These are phyloP conservation scores for Whalleya microplaca DNA, from an alignment of 2,329 filamentous ascomycete genomes.

Conservation along the genomic window DNA sequence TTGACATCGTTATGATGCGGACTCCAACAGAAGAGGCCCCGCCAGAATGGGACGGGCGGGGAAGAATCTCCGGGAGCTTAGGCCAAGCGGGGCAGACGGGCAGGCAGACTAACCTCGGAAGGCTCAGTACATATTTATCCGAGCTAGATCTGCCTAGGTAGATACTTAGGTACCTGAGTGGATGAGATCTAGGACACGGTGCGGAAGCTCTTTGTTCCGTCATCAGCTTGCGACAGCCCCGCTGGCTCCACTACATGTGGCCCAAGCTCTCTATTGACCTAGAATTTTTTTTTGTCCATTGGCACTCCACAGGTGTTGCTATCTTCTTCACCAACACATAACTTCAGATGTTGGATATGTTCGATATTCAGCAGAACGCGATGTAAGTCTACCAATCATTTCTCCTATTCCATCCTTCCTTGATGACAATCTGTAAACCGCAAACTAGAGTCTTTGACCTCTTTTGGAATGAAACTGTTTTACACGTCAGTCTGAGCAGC, in stretches of 20 bases:
- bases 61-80: constrained; percentile 3
- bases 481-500: constrained; percentile 90
- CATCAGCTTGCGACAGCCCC: background rate
- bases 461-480: constrained; percentile 83
- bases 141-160: background rate
- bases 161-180: too few species aligned
- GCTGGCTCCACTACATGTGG: constrained; percentile 1
- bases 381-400: constrained; percentile 22
- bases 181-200: too few species aligned
- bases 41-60: background rate
- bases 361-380: background rate
- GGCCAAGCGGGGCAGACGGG: constrained; percentile 6
- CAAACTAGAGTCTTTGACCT: constrained; percentile 93
- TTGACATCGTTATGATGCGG: constrained; percentile 26
- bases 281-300: constrained; percentile 21
- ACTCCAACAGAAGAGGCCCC: background rate
- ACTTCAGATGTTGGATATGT: background rate
- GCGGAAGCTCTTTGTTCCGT: background rate
- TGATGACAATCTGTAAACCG: constrained; percentile 83
- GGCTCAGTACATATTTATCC: background rate
- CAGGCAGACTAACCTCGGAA: constrained; percentile 1
- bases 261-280: constrained; percentile 2
- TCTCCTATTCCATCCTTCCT: constrained; percentile 24
- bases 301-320: background rate
- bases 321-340: background rate